Conservation (phyloP, 169 alveolate genomes). For the Plasmodium gaboni region DNA sequence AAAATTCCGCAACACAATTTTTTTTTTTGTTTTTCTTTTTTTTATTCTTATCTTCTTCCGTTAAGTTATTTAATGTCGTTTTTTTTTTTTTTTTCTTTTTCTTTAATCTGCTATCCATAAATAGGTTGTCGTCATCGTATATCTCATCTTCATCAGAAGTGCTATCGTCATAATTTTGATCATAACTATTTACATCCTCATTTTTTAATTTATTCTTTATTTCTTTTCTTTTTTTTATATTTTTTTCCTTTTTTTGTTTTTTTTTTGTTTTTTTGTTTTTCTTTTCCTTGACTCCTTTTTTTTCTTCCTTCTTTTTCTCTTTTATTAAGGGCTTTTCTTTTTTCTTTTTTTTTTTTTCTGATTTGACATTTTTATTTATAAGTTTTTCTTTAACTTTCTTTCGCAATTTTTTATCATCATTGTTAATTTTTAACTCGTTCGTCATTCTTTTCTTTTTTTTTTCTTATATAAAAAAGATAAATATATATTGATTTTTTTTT, state of each 20-base stretch:
- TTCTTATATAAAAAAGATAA: too few species aligned
- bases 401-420: neutral
- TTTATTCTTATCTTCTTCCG: neutral
- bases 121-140: slow-evolving; percentile 58
- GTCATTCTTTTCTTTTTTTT: too few species aligned
- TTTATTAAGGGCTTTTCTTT: neutral
- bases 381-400: neutral
- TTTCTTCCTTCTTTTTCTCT: neutral
- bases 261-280: slow-evolving; percentile 40
- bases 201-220: neutral
- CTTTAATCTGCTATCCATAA: slow-evolving; percentile 43
- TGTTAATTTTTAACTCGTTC: too few species aligned
- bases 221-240: neutral
- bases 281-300: neutral
- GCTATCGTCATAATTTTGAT: neutral
- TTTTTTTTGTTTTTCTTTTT: slow-evolving; percentile 5
- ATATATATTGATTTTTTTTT: too few species aligned
- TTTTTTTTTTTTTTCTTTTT: slow-evolving; percentile 8
- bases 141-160: slow-evolving; percentile 16
- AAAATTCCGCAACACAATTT: neutral
- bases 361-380: neutral
- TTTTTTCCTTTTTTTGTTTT: slow-evolving; percentile 8
- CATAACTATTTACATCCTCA: neutral
- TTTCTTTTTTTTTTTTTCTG: too few species aligned
- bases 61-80: neutral